These are phyloP conservation scores for Globisporangium uncinulatum DNA, from an alignment of 352 stramenopile species.

Conservation along the genomic window DNA sequence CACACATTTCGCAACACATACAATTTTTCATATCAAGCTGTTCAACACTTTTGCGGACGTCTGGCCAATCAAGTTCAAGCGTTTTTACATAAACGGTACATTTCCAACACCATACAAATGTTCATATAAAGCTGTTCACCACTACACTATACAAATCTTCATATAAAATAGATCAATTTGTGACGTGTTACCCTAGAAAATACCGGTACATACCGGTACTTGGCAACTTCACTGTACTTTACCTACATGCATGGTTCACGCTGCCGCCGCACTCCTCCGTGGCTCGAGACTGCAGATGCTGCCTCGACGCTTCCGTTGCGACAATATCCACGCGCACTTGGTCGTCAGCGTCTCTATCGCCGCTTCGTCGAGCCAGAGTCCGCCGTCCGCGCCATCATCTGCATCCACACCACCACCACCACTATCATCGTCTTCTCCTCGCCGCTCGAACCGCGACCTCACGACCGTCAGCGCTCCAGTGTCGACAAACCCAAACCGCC, in stretches of 20 bases:
- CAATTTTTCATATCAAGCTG: too few relatives aligned
- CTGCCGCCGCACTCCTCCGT: constrained; percentile 10
- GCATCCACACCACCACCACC: background rate
- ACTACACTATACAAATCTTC: too few relatives aligned
- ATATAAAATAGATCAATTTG: too few relatives aligned
- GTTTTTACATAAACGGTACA: too few relatives aligned
- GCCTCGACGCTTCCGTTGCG: constrained; percentile 4
- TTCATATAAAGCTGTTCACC: too few relatives aligned
- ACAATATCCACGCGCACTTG: constrained; percentile 19
- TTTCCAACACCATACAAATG: too few relatives aligned
- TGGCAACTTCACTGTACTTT: background rate
- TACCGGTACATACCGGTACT: too few relatives aligned
- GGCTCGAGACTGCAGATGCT: constrained; percentile 10
- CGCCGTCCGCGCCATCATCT: background rate
- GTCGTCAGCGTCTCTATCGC: constrained; percentile 12
- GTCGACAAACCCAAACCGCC: constrained; percentile 15
- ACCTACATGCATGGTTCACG: background rate
- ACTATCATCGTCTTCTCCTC: background rate
- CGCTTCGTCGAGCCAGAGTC: constrained; percentile 9
- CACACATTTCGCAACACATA: too few relatives aligned
- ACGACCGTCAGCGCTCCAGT: constrained; percentile 8
- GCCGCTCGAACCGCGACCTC: background rate
- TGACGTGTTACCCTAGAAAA: too few relatives aligned
- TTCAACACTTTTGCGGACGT: too few relatives aligned
- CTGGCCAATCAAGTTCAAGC: too few relatives aligned